These are phyloP conservation scores for Tetracladium marchalianum DNA, from an alignment of 495 filamentous ascomycete genomes.

Conservation along the genomic window DNA sequence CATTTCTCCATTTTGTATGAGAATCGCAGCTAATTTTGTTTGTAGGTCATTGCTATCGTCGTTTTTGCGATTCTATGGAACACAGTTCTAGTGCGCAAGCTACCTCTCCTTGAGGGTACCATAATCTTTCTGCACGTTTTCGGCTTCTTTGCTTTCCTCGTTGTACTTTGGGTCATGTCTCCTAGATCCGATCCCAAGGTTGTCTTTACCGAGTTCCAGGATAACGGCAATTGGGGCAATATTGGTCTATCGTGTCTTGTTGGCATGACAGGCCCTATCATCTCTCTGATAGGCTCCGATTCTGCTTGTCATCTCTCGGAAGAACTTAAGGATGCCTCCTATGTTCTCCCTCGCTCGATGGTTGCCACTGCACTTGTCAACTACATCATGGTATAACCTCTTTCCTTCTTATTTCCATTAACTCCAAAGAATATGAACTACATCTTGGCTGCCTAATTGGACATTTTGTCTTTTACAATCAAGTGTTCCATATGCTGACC, in stretches of 20 bases:
- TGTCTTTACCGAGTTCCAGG: slow-evolving; percentile 43
- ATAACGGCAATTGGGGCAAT: slow-evolving; percentile 45
- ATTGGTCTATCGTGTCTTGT: slow-evolving; percentile 43
- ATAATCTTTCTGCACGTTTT: slow-evolving; percentile 52
- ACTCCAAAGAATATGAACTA: too few relatives aligned
- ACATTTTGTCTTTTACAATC: too few relatives aligned
- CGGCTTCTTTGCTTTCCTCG: slow-evolving; percentile 51
- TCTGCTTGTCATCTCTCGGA: slow-evolving; percentile 50
- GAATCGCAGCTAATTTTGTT: too few relatives aligned
- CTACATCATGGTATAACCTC: slow-evolving; percentile 21
- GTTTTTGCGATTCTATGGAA: slow-evolving; percentile 45
- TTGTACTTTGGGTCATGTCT: slow-evolving; percentile 45
- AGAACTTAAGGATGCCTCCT: slow-evolving; percentile 44
- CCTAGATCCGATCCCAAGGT: slow-evolving; percentile 32
- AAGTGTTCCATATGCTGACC: too few relatives aligned
- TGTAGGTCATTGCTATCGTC: slow-evolving; percentile 34
- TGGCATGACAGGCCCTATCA: slow-evolving; percentile 26
- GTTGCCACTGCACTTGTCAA: slow-evolving; percentile 40
- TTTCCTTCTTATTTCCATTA: too few relatives aligned
- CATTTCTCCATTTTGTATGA: too few relatives aligned
- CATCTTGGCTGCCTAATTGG: too few relatives aligned
- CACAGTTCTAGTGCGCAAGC: slow-evolving; percentile 36
- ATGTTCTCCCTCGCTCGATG: slow-evolving; percentile 44
- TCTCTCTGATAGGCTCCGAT: slow-evolving; percentile 43
- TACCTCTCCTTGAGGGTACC: slow-evolving; percentile 47